Evolutionary conservation across 768 basidiomycete species (phyloP), one percentile per base, ranked within the genome.

Genomic region (Panaeolus papilionaceus): DNA sequence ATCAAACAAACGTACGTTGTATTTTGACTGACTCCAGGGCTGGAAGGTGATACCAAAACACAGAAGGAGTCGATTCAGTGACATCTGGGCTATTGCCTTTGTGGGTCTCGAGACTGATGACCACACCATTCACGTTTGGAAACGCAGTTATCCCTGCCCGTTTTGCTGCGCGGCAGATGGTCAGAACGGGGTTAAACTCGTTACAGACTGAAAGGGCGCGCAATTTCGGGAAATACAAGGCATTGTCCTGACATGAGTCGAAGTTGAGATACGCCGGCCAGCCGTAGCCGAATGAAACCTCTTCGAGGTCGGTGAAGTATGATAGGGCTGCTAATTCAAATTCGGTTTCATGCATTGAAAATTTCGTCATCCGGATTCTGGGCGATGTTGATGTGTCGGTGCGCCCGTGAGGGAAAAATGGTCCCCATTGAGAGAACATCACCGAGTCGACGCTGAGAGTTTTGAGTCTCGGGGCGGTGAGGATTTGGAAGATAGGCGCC

Each of bases 101-200:
- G 28, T n/a, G 54, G 28, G 54, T 28, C 3, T 58, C 54, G 33
- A 58, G 54, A 16, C 33, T 58, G 54, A 58, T 58, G 14, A 12
- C 6, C 14, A 58, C 26, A 16, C 14, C 6, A 12, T 8, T 37
- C 6, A 33, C 54, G 28, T 28, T 37, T 3, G 54, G 54, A 12
- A 58, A 58, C 14, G 54, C 54, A 37, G 33, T 37, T 58, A 33
- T 33, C 54, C 54, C 54, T 58, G 54, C 54, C 26, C 54, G 54
- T n/a, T 58, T 28, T 58, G 54, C 54, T 33, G 54, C 28, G 1
- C 14, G 16, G 33, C 54, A 58, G 26, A 58, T 58, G 54, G 28
- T 37, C 54, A 58, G 6, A 7, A 58, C 54, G 4, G 54, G 54
- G 28, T 58, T 33, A 16, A 58, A 37, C 14, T 58, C 54, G 28